Base-by-base conservation (phyloP, 2,329 filamentous ascomycete species). In the Apiospora malaysiana region DNA sequence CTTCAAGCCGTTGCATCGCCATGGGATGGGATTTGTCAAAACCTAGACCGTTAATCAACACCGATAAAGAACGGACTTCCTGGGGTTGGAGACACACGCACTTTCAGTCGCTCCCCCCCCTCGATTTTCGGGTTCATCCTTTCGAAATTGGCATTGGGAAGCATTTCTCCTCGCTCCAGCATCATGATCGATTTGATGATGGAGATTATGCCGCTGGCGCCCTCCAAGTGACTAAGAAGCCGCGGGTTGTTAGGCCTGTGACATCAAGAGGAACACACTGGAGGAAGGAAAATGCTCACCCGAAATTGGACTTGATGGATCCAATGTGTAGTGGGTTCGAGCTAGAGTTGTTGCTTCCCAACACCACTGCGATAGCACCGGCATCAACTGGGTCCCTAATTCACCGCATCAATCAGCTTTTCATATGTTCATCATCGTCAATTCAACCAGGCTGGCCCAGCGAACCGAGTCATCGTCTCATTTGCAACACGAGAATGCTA, bases 101-200 rank as follows among this genome's bases (percentile, higher is more conserved):
- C 45, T 16, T 46, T 46, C 18, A 46, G 21, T 7, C 18, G 18
- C 45, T 46, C 45, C 2, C 45, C 45, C 5, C 45, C 45, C 16
- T 46, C 45, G 59, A 76, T 49, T 4, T 71, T 72, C 49, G 73
- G 72, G 63, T 85, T 85, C 1, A 77, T 74, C 23, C 74, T 81
- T 25, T 80, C 75, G 66, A 84, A 85, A 56, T 83, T 80, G 43
- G 75, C 76, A 71, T 83, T 85, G 2, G 84, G 82, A 14, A 82
- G 78, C 21, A 85, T 80, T 14, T 83, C 78, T 0, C 81, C 81
- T 47, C 81, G 81, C 72, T 85, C 83, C 3, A 86, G 72, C 75
- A 83, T 70, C 27, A 82, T 71, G 12, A 78, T 74, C 4, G 75
- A 71, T 71, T 82, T 82, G 70, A 82, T 78, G 27, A 81, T 69